Base-by-base conservation (phyloP, 2,329 filamentous ascomycete genomes). In the Triangularia setosa region DNA sequence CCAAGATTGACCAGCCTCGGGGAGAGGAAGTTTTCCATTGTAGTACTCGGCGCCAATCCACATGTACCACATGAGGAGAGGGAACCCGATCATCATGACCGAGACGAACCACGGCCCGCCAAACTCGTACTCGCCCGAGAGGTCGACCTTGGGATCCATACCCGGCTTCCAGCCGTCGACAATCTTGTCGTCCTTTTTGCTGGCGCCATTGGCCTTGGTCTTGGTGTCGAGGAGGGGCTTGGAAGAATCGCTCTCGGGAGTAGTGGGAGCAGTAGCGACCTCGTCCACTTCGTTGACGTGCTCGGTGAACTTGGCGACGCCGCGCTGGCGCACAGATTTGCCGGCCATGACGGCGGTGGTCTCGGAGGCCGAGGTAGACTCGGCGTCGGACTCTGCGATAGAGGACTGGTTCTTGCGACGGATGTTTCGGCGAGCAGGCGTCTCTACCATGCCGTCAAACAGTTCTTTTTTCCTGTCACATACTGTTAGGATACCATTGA, bases 21-120 rank as follows among this genome's bases (percentile, higher is more conserved):
- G 90, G 53, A 80, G 79, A 16, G 95, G 95, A 60, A 96, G 82
- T 68, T 90, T 88, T 71, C 94, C 94, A 74, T 92, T 82, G 79
- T 97, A 99, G 80, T 94, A 97, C 58, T 89, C 93, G 33, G 94
- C 91, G 59, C 95, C 95, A 77, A 96, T 89, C 93, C 93, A 98
- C 93, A 99, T 97, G 80, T 97, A 98, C 85, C 92, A 97, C 94
- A 98, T 98, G 72, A 99, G 84, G 40, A 89, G 67, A n/a, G 95
- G 95, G 78, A 98, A 99, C 55, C 90, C 87, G 67, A 93, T 84
- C 92, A 98, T 98, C 86, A 97, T 93, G 70, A 85, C 81, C 16
- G 85, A 79, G 52, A 93, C 90, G 62, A 95, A 94, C n/a, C 84
- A 75, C 2, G 91, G 88, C 64, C 95, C 95, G 68, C 94, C 94